Evolutionary conservation across 2,329 filamentous ascomycete species (phyloP).

Genomic region (Stagonosporopsis vannaccii): DNA sequence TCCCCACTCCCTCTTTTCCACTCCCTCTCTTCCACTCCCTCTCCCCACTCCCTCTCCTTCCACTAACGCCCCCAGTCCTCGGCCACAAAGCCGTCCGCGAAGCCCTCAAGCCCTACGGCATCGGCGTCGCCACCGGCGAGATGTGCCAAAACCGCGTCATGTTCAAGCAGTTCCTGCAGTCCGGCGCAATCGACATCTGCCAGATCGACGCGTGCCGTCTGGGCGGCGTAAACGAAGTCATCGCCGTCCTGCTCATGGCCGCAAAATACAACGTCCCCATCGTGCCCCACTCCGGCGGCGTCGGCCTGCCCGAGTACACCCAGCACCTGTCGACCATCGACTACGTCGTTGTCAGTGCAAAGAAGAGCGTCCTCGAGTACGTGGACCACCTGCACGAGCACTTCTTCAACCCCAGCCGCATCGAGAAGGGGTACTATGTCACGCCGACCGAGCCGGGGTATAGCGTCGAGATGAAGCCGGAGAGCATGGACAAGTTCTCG

Average conservation of each 20-base stretch:
- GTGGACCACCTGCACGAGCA: conserved; percentile 95
- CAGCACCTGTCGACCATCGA: conserved; percentile 93
- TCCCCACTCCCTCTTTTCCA: neutral
- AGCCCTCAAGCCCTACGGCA: conserved; percentile 74
- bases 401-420: conserved; percentile 80
- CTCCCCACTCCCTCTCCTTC: neutral
- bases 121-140: conserved; percentile 89
- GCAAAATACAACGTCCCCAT: conserved; percentile 81
- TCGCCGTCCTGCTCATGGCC: conserved; percentile 88
- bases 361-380: conserved; percentile 85
- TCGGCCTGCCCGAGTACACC: conserved; percentile 91
- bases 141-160: conserved; percentile 96
- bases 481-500: conserved; percentile 80
- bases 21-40: too few relatives aligned
- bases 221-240: conserved; percentile 88
- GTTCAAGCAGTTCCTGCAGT: conserved; percentile 88
- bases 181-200: conserved; percentile 83
- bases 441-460: conserved; percentile 86
- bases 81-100: conserved; percentile 86
- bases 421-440: conserved; percentile 86
- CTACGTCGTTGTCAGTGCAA: conserved; percentile 84
- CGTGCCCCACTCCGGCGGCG: conserved; percentile 87
- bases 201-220: conserved; percentile 91
- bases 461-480: conserved; percentile 91
- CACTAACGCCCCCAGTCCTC: conserved; percentile 61